Conservation (phyloP, 331 rosid species). For the Quercus lobata region DNA sequence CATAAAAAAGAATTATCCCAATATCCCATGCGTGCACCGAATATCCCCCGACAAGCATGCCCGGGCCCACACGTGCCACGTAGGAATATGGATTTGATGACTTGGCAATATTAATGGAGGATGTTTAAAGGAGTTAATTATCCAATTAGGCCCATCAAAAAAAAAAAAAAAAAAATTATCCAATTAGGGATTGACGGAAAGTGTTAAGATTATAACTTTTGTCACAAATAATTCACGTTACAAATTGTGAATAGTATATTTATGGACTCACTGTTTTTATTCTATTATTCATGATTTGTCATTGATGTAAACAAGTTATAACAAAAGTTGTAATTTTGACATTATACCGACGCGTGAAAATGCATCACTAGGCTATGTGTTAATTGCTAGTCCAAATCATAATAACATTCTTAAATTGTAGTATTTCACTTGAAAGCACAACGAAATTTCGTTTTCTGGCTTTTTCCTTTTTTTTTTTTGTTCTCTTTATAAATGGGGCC, state of each 20-base stretch:
- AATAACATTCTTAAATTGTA: background rate
- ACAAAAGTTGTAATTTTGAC: rapidly evolving
- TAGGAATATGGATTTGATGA: background rate
- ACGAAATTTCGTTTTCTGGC: constrained; percentile 2
- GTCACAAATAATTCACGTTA: rapidly evolving
- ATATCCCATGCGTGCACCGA: constrained; percentile 8
- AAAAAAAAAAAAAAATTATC: no score
- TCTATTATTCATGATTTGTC: rapidly evolving
- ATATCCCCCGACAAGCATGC: background rate
- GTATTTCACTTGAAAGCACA: background rate
- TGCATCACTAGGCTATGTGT: background rate
- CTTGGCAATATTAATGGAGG: background rate
- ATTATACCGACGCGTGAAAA: background rate
- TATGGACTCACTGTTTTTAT: rapidly evolving
- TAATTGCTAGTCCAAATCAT: background rate
- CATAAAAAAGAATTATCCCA: constrained; percentile 17
- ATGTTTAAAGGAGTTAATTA: background rate
- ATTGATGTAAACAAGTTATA: no score
- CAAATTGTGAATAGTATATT: no score
- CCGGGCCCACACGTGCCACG: constrained; percentile 2
- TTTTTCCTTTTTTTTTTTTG: background rate
- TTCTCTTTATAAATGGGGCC: background rate
- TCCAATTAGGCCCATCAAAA: no score
- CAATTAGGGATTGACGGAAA: rapidly evolving
- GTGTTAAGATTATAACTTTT: rapidly evolving